Conservation (phyloP, 768 basidiomycete genomes). For the Boletellus emodensis region DNA sequence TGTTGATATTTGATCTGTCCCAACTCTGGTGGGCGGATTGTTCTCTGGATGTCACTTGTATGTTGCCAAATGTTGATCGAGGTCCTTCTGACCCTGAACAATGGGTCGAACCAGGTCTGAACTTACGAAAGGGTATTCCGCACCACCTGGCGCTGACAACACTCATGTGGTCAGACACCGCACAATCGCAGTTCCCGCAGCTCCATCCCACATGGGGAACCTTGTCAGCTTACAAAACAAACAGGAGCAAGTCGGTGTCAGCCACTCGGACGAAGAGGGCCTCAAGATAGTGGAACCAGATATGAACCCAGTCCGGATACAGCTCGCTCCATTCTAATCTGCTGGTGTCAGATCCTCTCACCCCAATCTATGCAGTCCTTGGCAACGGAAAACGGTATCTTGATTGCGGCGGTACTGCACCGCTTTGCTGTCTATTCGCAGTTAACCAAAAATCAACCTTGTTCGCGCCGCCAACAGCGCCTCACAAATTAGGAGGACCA, state of each 20-base stretch:
- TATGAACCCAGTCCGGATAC: constrained; percentile 54
- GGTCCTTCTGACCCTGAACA: not conserved
- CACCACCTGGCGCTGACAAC: not conserved
- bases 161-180: not conserved
- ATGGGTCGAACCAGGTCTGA: not conserved
- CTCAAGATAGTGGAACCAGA: constrained; percentile 55
- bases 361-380: constrained; percentile 58
- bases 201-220: no score
- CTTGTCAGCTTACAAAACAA: not conserved
- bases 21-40: constrained; percentile 48
- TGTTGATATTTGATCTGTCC: constrained; percentile 57
- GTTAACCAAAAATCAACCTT: not conserved
- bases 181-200: not conserved
- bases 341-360: constrained; percentile 53
- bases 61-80: constrained; percentile 32
- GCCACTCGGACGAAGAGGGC: constrained; percentile 59
- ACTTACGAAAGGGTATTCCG: no score
- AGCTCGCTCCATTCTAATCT: not conserved
- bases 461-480: constrained; percentile 48
- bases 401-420: constrained; percentile 65
- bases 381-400: constrained; percentile 48
- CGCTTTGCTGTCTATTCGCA: constrained; percentile 47
- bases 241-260: constrained; percentile 65
- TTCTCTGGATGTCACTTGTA: not conserved
- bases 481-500: constrained; percentile 29